These are phyloP conservation scores for Arthrobotrys pseudoclavata DNA, from an alignment of 2,329 filamentous ascomycete genomes.

Conservation along the genomic window DNA sequence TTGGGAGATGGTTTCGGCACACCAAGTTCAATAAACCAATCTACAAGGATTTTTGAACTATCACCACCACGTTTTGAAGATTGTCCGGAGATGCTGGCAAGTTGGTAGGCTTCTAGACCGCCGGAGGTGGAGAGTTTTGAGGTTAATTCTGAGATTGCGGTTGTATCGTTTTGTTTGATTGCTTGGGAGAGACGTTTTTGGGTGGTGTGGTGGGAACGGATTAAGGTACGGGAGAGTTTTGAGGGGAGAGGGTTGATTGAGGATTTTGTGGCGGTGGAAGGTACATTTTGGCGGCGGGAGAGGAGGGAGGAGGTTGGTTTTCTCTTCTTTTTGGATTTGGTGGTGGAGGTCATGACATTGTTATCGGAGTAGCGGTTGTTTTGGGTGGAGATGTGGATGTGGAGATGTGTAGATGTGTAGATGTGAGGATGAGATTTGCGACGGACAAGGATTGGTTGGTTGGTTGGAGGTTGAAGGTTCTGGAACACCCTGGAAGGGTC, in stretches of 20 bases:
- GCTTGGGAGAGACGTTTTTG: constrained; percentile 75
- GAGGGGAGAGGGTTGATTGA: constrained; percentile 73
- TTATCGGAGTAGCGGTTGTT: background rate
- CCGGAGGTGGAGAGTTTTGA: constrained; percentile 73
- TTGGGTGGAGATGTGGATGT: constrained; percentile 16
- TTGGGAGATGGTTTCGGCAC: constrained; percentile 36
- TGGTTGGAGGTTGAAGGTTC: constrained; percentile 41
- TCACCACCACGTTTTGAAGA: constrained; percentile 76
- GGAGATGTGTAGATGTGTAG: background rate
- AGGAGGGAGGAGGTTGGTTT: constrained; percentile 55
- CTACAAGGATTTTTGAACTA: constrained; percentile 75
- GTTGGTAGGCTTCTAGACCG: constrained; percentile 75
- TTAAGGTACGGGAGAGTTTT: constrained; percentile 75
- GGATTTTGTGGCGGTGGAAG: constrained; percentile 63
- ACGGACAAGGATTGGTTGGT: background rate
- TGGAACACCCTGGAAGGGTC: constrained; percentile 42
- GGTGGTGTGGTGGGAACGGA: constrained; percentile 76
- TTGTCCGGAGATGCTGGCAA: constrained; percentile 78
- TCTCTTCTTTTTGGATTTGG: constrained; percentile 51
- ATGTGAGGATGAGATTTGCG: background rate
- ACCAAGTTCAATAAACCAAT: constrained; percentile 71
- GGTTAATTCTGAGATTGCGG: constrained; percentile 68
- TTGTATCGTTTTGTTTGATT: constrained; percentile 70
- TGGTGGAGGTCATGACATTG: constrained; percentile 61
- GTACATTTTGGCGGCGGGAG: constrained; percentile 23